Conservation (phyloP, 1,139 yeast species). For the Meyerozyma elateridarum region DNA sequence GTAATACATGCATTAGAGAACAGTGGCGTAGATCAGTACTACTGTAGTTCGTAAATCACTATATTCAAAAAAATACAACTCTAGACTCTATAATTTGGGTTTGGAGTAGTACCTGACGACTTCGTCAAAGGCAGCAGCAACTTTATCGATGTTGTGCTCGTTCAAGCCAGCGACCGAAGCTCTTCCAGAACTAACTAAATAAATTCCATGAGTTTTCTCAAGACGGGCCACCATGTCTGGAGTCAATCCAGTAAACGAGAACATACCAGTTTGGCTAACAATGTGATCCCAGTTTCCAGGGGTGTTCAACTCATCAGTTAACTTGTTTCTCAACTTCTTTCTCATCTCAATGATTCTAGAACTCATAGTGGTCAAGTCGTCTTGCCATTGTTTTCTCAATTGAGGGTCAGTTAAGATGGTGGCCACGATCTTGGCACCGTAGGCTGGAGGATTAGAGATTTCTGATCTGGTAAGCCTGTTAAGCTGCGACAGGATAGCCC, state of each 20-base stretch:
- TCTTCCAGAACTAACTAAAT: slow-evolving; percentile 79
- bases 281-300: slow-evolving; percentile 69
- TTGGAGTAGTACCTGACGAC: slow-evolving; percentile 50
- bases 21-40: neutral
- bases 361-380: slow-evolving; percentile 85
- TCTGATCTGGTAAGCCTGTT: slow-evolving; percentile 76
- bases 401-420: slow-evolving; percentile 62
- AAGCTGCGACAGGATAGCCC: slow-evolving; percentile 69
- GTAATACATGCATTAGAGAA: slow-evolving; percentile 4
- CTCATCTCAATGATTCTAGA: slow-evolving; percentile 81
- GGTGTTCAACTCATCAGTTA: slow-evolving; percentile 58
- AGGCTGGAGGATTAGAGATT: slow-evolving; percentile 91
- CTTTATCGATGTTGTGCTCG: slow-evolving; percentile 69
- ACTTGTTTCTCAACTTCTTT: slow-evolving; percentile 52
- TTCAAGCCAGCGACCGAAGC: slow-evolving; percentile 94
- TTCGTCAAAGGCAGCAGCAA: slow-evolving; percentile 79
- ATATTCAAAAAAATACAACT: neutral
- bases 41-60: no score
- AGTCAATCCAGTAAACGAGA: slow-evolving; percentile 84
- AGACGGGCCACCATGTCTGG: slow-evolving; percentile 77
- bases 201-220: slow-evolving; percentile 74
- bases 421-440: slow-evolving; percentile 91
- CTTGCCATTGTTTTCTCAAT: slow-evolving; percentile 76
- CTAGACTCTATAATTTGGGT: slow-evolving; percentile 25
- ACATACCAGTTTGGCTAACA: slow-evolving; percentile 57